A percentile compares a stretch with the other conserved stretches of the same genome.
Conservation (phyloP, 345 rosid species). For the Euphorbia tirucalli region DNA sequence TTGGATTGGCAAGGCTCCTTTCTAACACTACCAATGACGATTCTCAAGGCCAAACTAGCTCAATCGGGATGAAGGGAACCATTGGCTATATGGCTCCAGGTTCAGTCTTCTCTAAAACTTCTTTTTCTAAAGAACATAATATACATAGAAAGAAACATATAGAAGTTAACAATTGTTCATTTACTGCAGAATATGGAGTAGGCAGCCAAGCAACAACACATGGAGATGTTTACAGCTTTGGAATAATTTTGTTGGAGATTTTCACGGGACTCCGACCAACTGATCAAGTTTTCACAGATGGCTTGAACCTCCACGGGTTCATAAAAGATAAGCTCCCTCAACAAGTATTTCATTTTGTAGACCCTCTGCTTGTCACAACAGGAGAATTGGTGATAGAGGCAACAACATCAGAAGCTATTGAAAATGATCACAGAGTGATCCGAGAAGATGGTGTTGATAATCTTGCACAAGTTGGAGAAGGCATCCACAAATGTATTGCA, state of each 20-base stretch:
- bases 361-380: background rate
- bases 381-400: background rate
- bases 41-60: background rate
- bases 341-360: background rate
- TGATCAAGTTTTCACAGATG: background rate
- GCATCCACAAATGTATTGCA: too few species aligned
- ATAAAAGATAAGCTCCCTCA: background rate
- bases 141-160: background rate
- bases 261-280: constrained; percentile 4
- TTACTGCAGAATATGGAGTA: constrained; percentile 4
- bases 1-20: constrained; percentile 18
- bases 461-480: background rate
- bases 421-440: background rate
- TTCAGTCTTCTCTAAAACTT: background rate
- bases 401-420: background rate
- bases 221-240: constrained; percentile 4
- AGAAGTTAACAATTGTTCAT: background rate
- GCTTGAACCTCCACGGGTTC: background rate
- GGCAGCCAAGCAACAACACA: background rate
- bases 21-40: background rate
- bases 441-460: background rate
- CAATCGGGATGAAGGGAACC: constrained; percentile 6
- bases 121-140: background rate
- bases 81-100: constrained; percentile 17
- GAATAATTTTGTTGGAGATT: constrained; percentile 5